Evolutionary conservation across 208 protist genomes (phyloP).

Genomic region (Trypanosoma mega): DNA sequence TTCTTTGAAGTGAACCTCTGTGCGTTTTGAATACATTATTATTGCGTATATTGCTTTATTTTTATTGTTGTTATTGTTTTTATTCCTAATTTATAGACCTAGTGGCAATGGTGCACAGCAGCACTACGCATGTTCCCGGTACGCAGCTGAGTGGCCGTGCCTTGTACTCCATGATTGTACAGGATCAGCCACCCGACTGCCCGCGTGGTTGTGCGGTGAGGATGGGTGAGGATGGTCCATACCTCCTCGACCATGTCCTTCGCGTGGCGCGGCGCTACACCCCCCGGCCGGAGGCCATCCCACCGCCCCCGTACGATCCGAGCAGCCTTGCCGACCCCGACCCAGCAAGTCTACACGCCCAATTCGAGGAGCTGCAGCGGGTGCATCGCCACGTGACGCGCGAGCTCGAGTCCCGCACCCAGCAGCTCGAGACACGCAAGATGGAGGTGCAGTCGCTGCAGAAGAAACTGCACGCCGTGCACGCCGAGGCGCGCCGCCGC

Average conservation of each 20-base stretch:
- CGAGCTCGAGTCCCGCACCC: constrained; percentile 8
- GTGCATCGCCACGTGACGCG: not conserved
- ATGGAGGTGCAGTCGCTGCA: constrained; percentile 23
- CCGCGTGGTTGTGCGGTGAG: constrained; percentile 8
- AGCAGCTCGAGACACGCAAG: constrained; percentile 20
- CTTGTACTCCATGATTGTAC: constrained; percentile 17
- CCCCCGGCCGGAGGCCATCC: not conserved
- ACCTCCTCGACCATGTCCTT: constrained; percentile 22
- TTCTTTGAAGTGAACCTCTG: too few relatives aligned
- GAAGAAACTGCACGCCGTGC: constrained; percentile 17
- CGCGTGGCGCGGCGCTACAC: constrained; percentile 5
- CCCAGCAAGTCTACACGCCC: not conserved
- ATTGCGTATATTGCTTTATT: too few relatives aligned
- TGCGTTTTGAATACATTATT: too few relatives aligned
- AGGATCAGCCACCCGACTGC: constrained; percentile 12
- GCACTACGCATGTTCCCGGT: constrained; percentile 7
- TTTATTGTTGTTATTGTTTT: not conserved
- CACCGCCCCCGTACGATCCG: too few relatives aligned
- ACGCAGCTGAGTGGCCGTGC: constrained; percentile 18
- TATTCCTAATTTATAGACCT: not conserved
- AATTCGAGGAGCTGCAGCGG: not conserved
- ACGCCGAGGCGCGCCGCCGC: constrained; percentile 1
- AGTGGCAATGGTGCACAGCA: constrained; percentile 3
- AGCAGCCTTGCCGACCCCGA: too few relatives aligned
- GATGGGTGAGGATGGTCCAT: constrained; percentile 7